Conservation (phyloP, 768 basidiomycete species). For the Gyrodon lividus region DNA sequence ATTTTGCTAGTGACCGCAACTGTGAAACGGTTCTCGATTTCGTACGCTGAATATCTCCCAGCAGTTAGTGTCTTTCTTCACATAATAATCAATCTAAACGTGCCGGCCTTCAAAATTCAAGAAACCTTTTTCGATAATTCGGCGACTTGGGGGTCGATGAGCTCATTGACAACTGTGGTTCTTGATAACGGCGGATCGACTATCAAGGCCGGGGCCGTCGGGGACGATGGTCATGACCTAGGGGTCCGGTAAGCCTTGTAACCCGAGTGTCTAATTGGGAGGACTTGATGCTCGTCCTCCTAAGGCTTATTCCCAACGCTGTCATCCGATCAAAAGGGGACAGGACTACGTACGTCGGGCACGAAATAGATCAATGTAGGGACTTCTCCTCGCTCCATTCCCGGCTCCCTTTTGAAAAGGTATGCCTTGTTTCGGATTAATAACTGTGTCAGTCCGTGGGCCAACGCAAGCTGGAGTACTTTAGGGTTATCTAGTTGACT, state of each 20-base stretch:
- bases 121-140: neutral
- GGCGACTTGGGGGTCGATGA: neutral
- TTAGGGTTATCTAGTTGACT: constrained; percentile 90
- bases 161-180: constrained; percentile 48
- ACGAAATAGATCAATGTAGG: constrained; percentile 73
- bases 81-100: too few species aligned
- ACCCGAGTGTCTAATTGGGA: neutral
- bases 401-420: constrained; percentile 87
- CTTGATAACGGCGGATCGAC: constrained; percentile 87
- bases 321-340: constrained; percentile 84
- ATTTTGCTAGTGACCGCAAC: too few species aligned
- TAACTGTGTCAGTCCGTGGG: neutral
- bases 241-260: constrained; percentile 23
- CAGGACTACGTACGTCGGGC: constrained; percentile 79
- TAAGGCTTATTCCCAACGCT: constrained; percentile 75
- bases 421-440: constrained; percentile 29
- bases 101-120: neutral
- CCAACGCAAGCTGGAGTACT: constrained; percentile 21
- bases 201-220: constrained; percentile 70
- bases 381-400: constrained; percentile 83
- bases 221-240: constrained; percentile 22
- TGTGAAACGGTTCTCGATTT: too few species aligned
- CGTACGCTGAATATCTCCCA: neutral
- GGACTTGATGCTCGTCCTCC: constrained; percentile 3
- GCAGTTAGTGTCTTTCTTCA: too few species aligned